These are phyloP conservation scores for Talaromyces ruber DNA, from an alignment of 495 filamentous ascomycete species.

Conservation along the genomic window DNA sequence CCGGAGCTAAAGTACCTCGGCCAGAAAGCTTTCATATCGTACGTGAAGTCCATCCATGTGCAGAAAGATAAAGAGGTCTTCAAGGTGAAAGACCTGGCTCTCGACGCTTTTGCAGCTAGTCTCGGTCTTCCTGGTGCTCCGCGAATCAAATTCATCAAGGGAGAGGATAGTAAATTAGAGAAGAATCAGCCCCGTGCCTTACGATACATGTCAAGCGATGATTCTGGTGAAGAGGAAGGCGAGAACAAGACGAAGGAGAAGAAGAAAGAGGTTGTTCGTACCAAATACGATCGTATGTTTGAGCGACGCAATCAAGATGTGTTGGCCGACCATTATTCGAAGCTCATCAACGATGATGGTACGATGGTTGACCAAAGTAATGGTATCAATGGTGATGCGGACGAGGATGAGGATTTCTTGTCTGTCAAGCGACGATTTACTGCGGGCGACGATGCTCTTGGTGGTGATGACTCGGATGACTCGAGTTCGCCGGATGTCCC, in stretches of 20 bases:
- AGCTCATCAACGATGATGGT: constrained; percentile 64
- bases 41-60: constrained; percentile 71
- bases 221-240: constrained; percentile 47
- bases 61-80: constrained; percentile 94
- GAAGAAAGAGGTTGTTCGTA: constrained; percentile 65
- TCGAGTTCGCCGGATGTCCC: not conserved
- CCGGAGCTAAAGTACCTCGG: constrained; percentile 90
- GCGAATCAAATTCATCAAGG: constrained; percentile 84
- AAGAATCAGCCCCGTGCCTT: constrained; percentile 74
- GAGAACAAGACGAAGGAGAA: constrained; percentile 30
- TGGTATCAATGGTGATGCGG: constrained; percentile 25
- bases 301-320: constrained; percentile 91
- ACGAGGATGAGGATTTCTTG: constrained; percentile 71
- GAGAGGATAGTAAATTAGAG: constrained; percentile 69
- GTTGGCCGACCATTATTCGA: constrained; percentile 84
- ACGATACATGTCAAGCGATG: constrained; percentile 37
- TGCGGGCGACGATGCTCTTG: constrained; percentile 36
- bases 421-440: constrained; percentile 76
- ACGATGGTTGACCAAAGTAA: constrained; percentile 29
- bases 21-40: constrained; percentile 91
- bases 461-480: constrained; percentile 13
- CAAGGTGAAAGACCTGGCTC: constrained; percentile 64
- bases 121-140: constrained; percentile 85
- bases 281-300: constrained; percentile 95
- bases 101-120: constrained; percentile 80